phyloP scores from a whole-genome alignment of 768 basidiomycete genomes.

The Stropharia rugosoannulata region DNA sequence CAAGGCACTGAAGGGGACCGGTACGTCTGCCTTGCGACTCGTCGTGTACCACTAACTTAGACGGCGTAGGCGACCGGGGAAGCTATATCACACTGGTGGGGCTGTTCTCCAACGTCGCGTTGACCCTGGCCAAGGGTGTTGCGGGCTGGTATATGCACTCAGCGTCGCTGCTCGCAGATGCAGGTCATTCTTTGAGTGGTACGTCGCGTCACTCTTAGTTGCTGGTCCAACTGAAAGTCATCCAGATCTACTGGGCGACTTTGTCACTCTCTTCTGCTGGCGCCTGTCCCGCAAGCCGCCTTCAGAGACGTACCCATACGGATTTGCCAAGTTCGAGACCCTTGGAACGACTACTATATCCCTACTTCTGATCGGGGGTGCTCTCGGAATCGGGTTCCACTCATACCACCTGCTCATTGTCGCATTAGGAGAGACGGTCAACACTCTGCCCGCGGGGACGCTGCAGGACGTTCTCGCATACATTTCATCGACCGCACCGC shows the following conservation, averaged over 20 bases:
- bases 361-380: slow-evolving; percentile 81
- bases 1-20: slow-evolving; percentile 62
- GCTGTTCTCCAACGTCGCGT: slow-evolving; percentile 73
- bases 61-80: slow-evolving; percentile 67
- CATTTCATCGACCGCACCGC: slow-evolving; percentile 53
- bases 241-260: slow-evolving; percentile 82
- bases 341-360: slow-evolving; percentile 91
- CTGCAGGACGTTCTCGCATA: slow-evolving; percentile 63
- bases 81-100: slow-evolving; percentile 85
- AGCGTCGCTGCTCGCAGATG: slow-evolving; percentile 88
- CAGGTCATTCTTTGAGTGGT: slow-evolving; percentile 90
- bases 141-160: slow-evolving; percentile 93
- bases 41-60: background rate
- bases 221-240: background rate
- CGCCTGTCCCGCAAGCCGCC: slow-evolving; percentile 81
- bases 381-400: slow-evolving; percentile 85
- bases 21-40: slow-evolving; percentile 34
- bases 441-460: slow-evolving; percentile 62
- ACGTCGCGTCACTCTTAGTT: slow-evolving; percentile 25
- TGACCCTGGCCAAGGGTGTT: slow-evolving; percentile 81
- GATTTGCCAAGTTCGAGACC: slow-evolving; percentile 94
- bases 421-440: slow-evolving; percentile 63
- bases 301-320: slow-evolving; percentile 78
- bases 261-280: slow-evolving; percentile 90
- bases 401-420: slow-evolving; percentile 83